These are phyloP conservation scores for Sindora glabra DNA, from an alignment of 306 rosid genomes.

Conservation along the genomic window DNA sequence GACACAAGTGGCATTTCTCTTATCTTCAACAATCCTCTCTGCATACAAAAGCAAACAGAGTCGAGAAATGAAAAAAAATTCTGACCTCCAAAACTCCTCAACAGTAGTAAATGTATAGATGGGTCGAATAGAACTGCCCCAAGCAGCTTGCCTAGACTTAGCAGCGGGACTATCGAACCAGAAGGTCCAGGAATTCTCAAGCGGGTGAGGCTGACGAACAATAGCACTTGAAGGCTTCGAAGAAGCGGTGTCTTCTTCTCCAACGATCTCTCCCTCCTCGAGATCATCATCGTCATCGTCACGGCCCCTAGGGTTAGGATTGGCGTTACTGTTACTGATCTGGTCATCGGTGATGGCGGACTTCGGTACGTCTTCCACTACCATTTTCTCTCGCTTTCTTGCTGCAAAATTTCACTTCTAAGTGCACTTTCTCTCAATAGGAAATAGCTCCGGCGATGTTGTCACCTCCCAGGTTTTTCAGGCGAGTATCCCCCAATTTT, in stretches of 20 bases:
- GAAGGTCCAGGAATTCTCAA: constrained; percentile 92
- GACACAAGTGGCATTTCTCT: too few relatives aligned
- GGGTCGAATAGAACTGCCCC: constrained; percentile 73
- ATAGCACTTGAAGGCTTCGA: constrained; percentile 31
- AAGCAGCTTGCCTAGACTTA: constrained; percentile 47
- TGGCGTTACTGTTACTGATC: not conserved
- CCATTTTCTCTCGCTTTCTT: constrained; percentile 31
- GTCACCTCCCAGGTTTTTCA: too few relatives aligned
- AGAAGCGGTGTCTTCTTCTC: constrained; percentile 38
- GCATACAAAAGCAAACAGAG: too few relatives aligned
- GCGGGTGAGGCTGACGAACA: constrained; percentile 44
- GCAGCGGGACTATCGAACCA: constrained; percentile 74
- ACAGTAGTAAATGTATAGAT: constrained; percentile 73
- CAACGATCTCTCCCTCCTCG: constrained; percentile 82
- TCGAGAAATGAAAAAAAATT: not conserved
- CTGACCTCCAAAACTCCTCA: constrained; percentile 89
- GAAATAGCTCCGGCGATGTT: too few relatives aligned
- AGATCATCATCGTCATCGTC: constrained; percentile 33
- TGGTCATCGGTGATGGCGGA: constrained; percentile 33
- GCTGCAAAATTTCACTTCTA: not conserved
- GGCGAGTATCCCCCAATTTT: too few relatives aligned
- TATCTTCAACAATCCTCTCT: too few relatives aligned
- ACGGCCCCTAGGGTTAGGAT: constrained; percentile 21
- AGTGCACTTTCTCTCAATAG: too few relatives aligned
- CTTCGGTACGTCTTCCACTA: constrained; percentile 45